Percentiles rank a stretch among this genome's conserved stretches.
These are phyloP conservation scores for Ceratocystis diversiconidia DNA, from an alignment of 2,329 filamentous ascomycete genomes.

Conservation along the genomic window DNA sequence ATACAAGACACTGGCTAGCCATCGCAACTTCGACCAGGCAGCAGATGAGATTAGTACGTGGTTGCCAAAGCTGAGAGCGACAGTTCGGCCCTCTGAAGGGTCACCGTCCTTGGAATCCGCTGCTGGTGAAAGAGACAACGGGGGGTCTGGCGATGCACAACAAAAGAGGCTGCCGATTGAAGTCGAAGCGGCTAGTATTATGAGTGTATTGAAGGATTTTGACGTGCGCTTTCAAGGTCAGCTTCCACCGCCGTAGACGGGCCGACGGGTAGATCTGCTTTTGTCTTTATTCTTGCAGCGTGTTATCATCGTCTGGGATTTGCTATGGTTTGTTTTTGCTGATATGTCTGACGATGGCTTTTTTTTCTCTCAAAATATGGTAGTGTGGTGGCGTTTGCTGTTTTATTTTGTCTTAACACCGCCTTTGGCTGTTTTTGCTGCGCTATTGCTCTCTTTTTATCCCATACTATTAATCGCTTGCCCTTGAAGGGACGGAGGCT, in stretches of 20 bases:
- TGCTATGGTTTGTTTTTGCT: background rate
- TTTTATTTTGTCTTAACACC: background rate
- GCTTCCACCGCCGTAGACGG: background rate
- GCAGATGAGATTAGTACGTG: constrained; percentile 61
- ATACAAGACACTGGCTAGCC: constrained; percentile 64
- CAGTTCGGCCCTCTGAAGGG: constrained; percentile 25
- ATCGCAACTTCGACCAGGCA: constrained; percentile 60
- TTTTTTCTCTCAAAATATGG: background rate
- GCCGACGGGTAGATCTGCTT: background rate
- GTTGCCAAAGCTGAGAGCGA: constrained; percentile 57
- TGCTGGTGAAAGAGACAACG: background rate
- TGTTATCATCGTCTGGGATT: background rate
- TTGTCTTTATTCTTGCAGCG: background rate
- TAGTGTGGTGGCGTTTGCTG: background rate
- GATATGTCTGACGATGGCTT: constrained; percentile 3
- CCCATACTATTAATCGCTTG: background rate
- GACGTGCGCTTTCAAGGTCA: constrained; percentile 50
- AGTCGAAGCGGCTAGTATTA: constrained; percentile 70
- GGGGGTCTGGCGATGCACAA: constrained; percentile 15
- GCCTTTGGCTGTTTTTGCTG: background rate
- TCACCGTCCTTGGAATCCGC: constrained; percentile 22
- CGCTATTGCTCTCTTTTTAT: background rate
- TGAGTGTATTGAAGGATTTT: constrained; percentile 72
- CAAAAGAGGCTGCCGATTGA: constrained; percentile 47
- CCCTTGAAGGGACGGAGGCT: background rate